phyloP scores from a whole-genome alignment of 257 asterid species.

The Leonotis leonurus region DNA sequence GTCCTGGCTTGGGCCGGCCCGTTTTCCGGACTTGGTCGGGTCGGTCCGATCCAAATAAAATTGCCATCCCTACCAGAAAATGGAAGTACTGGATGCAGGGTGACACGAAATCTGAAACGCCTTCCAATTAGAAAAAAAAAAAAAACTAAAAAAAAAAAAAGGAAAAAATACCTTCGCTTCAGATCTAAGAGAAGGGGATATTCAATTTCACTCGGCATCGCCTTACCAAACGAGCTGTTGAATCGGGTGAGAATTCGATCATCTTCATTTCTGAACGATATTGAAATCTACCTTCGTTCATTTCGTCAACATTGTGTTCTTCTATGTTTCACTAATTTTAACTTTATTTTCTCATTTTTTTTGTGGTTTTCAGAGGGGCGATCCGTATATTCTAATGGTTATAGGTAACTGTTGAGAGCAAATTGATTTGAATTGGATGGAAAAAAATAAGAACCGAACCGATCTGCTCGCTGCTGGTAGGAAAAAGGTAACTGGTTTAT shows the following conservation, averaged over 20 bases:
- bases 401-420: slow-evolving; percentile 27
- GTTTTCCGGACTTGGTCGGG: no score
- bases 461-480: slow-evolving; percentile 94
- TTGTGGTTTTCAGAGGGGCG: slow-evolving; percentile 24
- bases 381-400: slow-evolving; percentile 36
- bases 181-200: slow-evolving; percentile 27
- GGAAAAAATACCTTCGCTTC: slow-evolving; percentile 15
- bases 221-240: slow-evolving; percentile 19
- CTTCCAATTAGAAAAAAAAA: no score
- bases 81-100: no score
- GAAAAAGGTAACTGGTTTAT: slow-evolving; percentile 47
- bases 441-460: slow-evolving; percentile 71
- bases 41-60: no score
- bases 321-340: neutral
- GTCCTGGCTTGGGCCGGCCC: no score
- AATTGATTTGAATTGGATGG: slow-evolving; percentile 56
- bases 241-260: slow-evolving; percentile 18
- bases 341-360: slow-evolving; percentile 1
- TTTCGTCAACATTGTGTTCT: neutral
- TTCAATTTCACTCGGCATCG: slow-evolving; percentile 17
- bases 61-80: no score
- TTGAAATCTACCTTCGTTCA: neutral
- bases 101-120: no score
- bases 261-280: slow-evolving; percentile 3
- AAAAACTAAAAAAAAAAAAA: no score